Conservation (phyloP, 805 yeast species). For the Crinitomyces ghanaensis region DNA sequence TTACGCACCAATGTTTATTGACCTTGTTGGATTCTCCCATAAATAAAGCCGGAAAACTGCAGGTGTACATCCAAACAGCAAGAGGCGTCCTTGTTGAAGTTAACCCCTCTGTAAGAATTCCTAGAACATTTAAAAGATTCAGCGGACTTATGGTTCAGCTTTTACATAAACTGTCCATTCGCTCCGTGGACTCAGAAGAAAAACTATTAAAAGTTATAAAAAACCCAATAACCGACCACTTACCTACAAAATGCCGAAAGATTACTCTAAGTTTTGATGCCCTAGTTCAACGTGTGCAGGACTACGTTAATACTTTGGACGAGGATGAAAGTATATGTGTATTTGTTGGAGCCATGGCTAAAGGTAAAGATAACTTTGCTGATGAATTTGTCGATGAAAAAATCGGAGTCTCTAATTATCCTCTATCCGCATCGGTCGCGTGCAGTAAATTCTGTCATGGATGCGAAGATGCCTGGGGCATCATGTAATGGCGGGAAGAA, state of each 20-base stretch:
- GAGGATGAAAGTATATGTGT: conserved; percentile 93
- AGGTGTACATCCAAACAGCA: conserved; percentile 93
- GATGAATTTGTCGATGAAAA: conserved; percentile 96
- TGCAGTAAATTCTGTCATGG: conserved; percentile 98
- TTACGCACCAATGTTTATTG: conserved; percentile 92
- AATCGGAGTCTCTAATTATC: conserved; percentile 89
- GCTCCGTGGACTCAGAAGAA: conserved; percentile 93
- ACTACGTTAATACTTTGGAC: conserved; percentile 68
- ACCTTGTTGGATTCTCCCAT: conserved; percentile 95
- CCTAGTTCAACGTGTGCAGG: conserved; percentile 75
- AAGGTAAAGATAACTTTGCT: conserved; percentile 95
- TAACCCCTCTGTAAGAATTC: conserved; percentile 92
- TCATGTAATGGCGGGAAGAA: too few species aligned
- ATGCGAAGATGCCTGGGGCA: conserved; percentile 96
- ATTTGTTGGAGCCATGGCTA: conserved; percentile 98
- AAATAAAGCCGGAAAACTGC: conserved; percentile 93
- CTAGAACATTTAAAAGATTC: conserved; percentile 95
- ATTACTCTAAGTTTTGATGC: conserved; percentile 90
- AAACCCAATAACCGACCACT: conserved; percentile 93
- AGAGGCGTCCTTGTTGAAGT: conserved; percentile 91
- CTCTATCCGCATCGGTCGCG: conserved; percentile 94
- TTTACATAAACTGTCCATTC: conserved; percentile 80
- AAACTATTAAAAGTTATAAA: conserved; percentile 87
- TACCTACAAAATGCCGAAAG: conserved; percentile 92
- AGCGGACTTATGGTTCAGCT: conserved; percentile 97